Evolutionary conservation across 495 filamentous ascomycete species (phyloP), one percentile per base, ranked within the genome.

Genomic region (Monascus purpureus): DNA sequence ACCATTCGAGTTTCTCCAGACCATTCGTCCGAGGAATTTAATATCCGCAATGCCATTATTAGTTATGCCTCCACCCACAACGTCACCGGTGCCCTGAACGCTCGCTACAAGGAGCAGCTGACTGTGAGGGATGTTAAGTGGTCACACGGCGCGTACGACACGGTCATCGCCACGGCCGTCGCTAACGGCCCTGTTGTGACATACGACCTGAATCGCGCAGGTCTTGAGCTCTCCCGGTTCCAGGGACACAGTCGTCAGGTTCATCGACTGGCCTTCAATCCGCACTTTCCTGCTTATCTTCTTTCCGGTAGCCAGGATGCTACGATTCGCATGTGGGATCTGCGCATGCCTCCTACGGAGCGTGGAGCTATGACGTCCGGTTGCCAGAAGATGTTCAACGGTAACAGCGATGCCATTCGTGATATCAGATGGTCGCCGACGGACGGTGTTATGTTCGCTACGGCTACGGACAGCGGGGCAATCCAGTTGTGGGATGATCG

Each of bases 281-380:
- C 90, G 1, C 77, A 82, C 47, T 63, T 71, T 38, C 75, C 77
- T 32, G 73, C 72, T 36, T 72, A 75, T 63, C 54, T 96, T 22
- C 65, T 96, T 15, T 93, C 86, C 3, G 90, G 82, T 15, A 87
- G 87, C 49, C 86, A 94, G 57, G 90, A 96, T 63, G 80, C 80
- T 33, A 82, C 80, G 9, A 81, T 94, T 29, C 80, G 83, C 32
- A 71, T 82, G 46, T 84, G 79, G 79, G 79, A 84, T 57, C 45
- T 82, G 37, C 63, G 78, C 25, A 61, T 67, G 18, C 60, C 68
- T 28, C 58, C 58, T 17, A 41, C 59, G 19, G 55, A 67, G 33
- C 56, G 61, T 36, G 55, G 61, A 12, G 55, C 57, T 28, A 67
- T 66, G 44, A 69, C 61, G 4, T 64, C 61, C 39, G 52, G 60